Evolutionary conservation across 805 yeast genomes (phyloP).

Genomic region (Saccharomycopsis sp.): DNA sequence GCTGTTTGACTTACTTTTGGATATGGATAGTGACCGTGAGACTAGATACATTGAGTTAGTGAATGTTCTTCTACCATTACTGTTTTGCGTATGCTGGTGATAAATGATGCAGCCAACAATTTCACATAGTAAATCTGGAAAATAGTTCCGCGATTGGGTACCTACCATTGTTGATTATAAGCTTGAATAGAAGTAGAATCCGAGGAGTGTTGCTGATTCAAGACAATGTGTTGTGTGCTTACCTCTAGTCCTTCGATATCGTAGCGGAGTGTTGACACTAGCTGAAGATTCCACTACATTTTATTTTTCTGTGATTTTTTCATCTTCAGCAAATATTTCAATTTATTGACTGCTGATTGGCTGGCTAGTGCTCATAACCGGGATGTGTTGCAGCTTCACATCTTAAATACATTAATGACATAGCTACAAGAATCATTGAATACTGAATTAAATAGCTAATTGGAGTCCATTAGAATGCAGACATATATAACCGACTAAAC

Average conservation of each 20-base stretch:
- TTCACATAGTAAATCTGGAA: too few relatives aligned
- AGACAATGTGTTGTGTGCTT: neutral
- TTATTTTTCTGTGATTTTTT: neutral
- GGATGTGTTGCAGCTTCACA: too few relatives aligned
- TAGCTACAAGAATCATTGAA: too few relatives aligned
- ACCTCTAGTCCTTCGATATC: neutral
- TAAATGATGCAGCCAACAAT: too few relatives aligned
- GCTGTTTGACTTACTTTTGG: constrained; percentile 17
- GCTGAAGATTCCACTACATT: neutral
- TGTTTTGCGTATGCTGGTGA: too few relatives aligned
- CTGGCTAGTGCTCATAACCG: neutral
- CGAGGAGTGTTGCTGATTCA: neutral
- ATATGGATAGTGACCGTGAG: constrained; percentile 20
- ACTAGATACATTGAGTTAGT: constrained; percentile 7
- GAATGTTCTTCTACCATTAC: neutral
- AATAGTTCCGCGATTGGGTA: neutral
- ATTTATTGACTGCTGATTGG: constrained; percentile 2
- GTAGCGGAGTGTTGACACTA: neutral
- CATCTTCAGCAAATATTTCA: neutral
- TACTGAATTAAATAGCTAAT: too few relatives aligned
- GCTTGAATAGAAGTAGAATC: neutral
- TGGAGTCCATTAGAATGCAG: too few relatives aligned
- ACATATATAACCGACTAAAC: too few relatives aligned
- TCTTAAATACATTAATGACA: too few relatives aligned
- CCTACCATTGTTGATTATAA: neutral